A percentile compares a stretch with the other conserved stretches of the same genome.
Evolutionary conservation across 106 monocot species (phyloP).

Genomic region (Allium cepa): DNA sequence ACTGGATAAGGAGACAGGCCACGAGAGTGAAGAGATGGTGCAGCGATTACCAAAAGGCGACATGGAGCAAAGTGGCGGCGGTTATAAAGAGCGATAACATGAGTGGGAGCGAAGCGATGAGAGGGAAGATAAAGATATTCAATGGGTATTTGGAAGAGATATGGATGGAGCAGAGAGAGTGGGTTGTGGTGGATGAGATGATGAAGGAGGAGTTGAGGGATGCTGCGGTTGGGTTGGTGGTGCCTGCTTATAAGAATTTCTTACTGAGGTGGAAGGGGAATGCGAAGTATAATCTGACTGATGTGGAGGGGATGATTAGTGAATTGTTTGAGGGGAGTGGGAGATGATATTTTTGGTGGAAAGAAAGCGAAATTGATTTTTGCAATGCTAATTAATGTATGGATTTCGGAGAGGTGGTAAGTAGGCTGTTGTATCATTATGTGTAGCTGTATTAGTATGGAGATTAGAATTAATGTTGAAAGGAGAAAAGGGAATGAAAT

Average conservation of each 20-base stretch:
- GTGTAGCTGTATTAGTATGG: too few relatives aligned
- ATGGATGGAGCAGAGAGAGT: slow-evolving; percentile 22
- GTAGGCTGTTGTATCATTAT: too few relatives aligned
- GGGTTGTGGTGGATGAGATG: slow-evolving; percentile 32
- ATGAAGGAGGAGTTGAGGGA: slow-evolving; percentile 32
- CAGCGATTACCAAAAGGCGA: slow-evolving; percentile 48
- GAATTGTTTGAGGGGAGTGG: slow-evolving; percentile 10
- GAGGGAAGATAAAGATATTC: slow-evolving; percentile 16
- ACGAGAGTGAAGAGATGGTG: slow-evolving; percentile 42
- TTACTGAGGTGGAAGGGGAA: slow-evolving; percentile 5
- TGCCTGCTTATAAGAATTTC: slow-evolving; percentile 22
- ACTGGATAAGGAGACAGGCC: slow-evolving; percentile 58
- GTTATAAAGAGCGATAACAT: slow-evolving; percentile 23
- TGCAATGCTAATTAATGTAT: too few relatives aligned
- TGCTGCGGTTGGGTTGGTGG: slow-evolving; percentile 4
- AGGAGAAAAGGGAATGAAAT: too few relatives aligned
- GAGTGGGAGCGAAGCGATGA: slow-evolving; percentile 7
- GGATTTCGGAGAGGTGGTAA: too few relatives aligned
- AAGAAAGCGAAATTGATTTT: too few relatives aligned
- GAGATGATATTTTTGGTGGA: not conserved
- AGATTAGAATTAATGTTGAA: too few relatives aligned
- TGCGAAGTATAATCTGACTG: slow-evolving; percentile 11
- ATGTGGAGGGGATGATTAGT: slow-evolving; percentile 15
- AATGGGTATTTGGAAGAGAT: slow-evolving; percentile 22
- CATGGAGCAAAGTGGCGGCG: slow-evolving; percentile 58